Percentiles rank a stretch among this genome's conserved stretches.
phyloP scores from a whole-genome alignment of 2,329 filamentous ascomycete species.

The Hypoxylon rubiginosum region DNA sequence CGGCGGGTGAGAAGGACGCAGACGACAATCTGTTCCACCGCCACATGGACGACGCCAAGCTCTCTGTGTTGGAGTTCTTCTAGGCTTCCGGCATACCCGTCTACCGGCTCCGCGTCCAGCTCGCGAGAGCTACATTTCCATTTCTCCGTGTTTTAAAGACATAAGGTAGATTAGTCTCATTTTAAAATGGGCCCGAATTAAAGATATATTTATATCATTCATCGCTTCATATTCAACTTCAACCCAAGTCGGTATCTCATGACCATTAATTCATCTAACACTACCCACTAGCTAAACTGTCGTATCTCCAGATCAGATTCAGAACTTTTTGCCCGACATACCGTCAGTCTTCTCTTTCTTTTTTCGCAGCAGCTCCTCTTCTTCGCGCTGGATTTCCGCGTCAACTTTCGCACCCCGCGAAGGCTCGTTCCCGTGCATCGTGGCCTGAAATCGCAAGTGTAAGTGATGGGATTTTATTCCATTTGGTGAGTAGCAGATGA shows the following conservation, averaged over 20 bases:
- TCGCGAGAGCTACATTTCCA: no score
- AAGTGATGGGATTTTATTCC: background rate
- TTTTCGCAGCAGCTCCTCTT: conserved; percentile 45
- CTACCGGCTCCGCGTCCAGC: background rate
- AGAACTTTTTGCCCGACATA: conserved; percentile 43
- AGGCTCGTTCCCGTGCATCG: conserved; percentile 46
- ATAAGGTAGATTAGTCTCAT: no score
- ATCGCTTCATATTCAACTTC: background rate
- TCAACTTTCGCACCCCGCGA: conserved; percentile 47
- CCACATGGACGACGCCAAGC: background rate
- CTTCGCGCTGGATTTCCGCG: conserved; percentile 48
- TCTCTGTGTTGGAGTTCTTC: background rate
- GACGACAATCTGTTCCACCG: background rate
- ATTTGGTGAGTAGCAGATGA: background rate
- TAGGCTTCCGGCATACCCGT: background rate
- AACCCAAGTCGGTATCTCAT: no score
- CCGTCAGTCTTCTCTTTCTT: conserved; percentile 47
- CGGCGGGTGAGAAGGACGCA: background rate
- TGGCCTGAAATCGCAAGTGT: conserved; percentile 39
- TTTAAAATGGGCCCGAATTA: no score
- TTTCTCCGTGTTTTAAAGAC: no score
- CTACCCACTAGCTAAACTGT: background rate
- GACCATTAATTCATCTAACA: background rate
- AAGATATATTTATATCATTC: no score
- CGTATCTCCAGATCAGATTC: background rate